These are phyloP conservation scores for Hanseniaspora osmophila DNA, from an alignment of 805 yeast genomes.

Conservation along the genomic window DNA sequence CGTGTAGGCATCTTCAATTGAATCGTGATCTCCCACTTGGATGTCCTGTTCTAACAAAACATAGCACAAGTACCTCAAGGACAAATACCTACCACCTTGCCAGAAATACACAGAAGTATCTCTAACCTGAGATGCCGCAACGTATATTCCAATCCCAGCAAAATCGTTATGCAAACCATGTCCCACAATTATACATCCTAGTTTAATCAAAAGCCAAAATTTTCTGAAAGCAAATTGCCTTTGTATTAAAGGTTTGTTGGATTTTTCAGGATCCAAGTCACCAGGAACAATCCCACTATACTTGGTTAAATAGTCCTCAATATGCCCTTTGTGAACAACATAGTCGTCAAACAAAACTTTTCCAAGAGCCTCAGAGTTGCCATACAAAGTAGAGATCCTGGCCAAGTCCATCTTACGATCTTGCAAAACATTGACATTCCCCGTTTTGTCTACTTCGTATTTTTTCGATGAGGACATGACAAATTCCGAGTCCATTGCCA, in stretches of 20 bases:
- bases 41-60: conserved; percentile 59
- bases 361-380: conserved; percentile 37
- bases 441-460: conserved; percentile 62
- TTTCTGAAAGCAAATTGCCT: conserved; percentile 74
- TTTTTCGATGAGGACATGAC: conserved; percentile 70
- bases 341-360: conserved; percentile 60
- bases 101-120: conserved; percentile 79
- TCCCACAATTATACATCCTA: conserved; percentile 88
- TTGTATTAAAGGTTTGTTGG: conserved; percentile 58
- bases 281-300: conserved; percentile 92
- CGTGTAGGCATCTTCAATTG: conserved; percentile 87
- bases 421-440: conserved; percentile 50
- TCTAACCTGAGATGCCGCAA: conserved; percentile 71
- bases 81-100: conserved; percentile 63
- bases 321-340: conserved; percentile 54
- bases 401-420: conserved; percentile 75
- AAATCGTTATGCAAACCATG: conserved; percentile 89
- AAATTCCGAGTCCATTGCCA: conserved; percentile 96
- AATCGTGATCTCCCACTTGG: conserved; percentile 90
- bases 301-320: conserved; percentile 76
- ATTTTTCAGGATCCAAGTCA: conserved; percentile 59
- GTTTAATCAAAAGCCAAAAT: conserved; percentile 76
- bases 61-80: conserved; percentile 78
- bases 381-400: conserved; percentile 67
- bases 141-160: conserved; percentile 80